Conservation (phyloP, 1,284 basidiomycete species). For the Sporisorium iseilematis-ciliati region DNA sequence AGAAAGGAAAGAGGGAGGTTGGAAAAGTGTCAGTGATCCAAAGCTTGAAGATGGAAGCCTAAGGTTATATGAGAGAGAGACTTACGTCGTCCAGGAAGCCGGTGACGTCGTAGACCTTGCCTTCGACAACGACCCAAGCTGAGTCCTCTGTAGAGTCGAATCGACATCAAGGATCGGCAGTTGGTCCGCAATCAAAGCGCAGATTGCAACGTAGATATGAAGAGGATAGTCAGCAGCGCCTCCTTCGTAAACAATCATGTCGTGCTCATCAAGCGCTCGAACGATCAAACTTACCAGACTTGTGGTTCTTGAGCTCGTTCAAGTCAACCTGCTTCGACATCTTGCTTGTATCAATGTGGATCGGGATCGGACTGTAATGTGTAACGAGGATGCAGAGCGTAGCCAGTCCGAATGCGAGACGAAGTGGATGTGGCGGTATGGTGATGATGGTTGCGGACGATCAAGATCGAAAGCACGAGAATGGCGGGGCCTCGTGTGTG, state of each 20-base stretch:
- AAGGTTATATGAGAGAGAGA: background rate
- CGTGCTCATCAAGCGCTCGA: too few relatives aligned
- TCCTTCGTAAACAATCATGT: background rate
- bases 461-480: background rate
- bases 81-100: conserved; percentile 67
- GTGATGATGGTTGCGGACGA: conserved; percentile 5
- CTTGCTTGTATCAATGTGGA: conserved; percentile 10
- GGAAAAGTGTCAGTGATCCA: background rate
- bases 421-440: conserved; percentile 10
- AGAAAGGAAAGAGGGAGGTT: background rate
- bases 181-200: too few relatives aligned
- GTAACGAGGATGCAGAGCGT: conserved; percentile 11
- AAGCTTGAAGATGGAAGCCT: background rate
- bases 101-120: conserved; percentile 69
- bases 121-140: conserved; percentile 67
- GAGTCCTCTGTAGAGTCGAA: conserved; percentile 55
- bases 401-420: conserved; percentile 5
- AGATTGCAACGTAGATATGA: too few relatives aligned
- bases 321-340: conserved; percentile 55
- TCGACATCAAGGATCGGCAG: too few relatives aligned
- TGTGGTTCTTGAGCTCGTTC: conserved; percentile 64
- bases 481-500: background rate
- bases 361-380: conserved; percentile 7
- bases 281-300: conserved; percentile 46
- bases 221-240: conserved; percentile 6